Evolutionary conservation across 805 yeast species (phyloP).

Genomic region (Ogataea allantospora): DNA sequence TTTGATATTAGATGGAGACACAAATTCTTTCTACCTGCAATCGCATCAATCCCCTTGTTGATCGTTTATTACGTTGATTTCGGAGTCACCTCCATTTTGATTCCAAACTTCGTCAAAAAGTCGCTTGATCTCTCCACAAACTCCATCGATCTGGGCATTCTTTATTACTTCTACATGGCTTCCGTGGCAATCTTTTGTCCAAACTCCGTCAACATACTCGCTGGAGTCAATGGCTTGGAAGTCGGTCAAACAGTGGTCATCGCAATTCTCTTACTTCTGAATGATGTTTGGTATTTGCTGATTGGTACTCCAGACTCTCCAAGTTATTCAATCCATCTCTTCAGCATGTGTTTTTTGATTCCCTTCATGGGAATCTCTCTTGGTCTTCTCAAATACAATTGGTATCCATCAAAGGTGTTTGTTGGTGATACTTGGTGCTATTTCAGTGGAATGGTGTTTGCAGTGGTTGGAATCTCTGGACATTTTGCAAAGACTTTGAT

Average conservation of each 20-base stretch:
- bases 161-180: slow-evolving; percentile 89
- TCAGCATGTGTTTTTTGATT: slow-evolving; percentile 73
- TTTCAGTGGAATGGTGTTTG: slow-evolving; percentile 98
- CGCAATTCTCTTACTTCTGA: slow-evolving; percentile 65
- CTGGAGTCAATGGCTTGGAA: slow-evolving; percentile 95
- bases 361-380: slow-evolving; percentile 86
- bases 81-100: slow-evolving; percentile 82
- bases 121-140: slow-evolving; percentile 37
- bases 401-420: slow-evolving; percentile 90
- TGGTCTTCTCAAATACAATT: slow-evolving; percentile 74
- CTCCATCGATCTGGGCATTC: slow-evolving; percentile 69
- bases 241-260: slow-evolving; percentile 90
- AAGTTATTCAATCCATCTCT: slow-evolving; percentile 78
- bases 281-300: slow-evolving; percentile 68
- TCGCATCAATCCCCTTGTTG: slow-evolving; percentile 87
- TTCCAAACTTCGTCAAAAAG: slow-evolving; percentile 65
- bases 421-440: slow-evolving; percentile 99
- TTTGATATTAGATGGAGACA: slow-evolving; percentile 98
- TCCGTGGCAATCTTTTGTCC: slow-evolving; percentile 92
- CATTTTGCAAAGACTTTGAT: slow-evolving; percentile 93
- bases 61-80: slow-evolving; percentile 92
- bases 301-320: slow-evolving; percentile 38
- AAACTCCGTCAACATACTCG: slow-evolving; percentile 90
- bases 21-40: slow-evolving; percentile 91
- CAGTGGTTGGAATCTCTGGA: slow-evolving; percentile 92